Evolutionary conservation across 2,329 filamentous ascomycete genomes (phyloP).

Genomic region (Trichoderma endophyticum): DNA sequence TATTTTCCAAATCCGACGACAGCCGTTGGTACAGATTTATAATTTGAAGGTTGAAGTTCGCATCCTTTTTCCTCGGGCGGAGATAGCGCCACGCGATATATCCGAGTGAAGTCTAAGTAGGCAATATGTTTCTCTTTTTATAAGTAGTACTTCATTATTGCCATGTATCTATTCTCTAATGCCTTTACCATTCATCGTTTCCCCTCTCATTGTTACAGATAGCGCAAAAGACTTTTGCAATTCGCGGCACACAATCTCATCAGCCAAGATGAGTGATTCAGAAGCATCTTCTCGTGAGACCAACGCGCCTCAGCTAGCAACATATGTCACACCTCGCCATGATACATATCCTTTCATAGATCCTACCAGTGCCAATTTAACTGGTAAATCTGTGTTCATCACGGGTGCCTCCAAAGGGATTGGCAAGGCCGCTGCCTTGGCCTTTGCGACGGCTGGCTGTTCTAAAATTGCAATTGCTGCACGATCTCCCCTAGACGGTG

Average conservation of each 20-base stretch:
- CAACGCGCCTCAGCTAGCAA: background rate
- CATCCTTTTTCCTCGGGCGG: background rate
- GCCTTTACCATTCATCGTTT: background rate
- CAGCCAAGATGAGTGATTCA: background rate
- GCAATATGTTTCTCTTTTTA: background rate
- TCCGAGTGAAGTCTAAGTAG: background rate
- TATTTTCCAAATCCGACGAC: background rate
- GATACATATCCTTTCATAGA: constrained; percentile 54
- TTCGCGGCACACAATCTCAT: background rate
- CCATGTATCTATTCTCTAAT: background rate
- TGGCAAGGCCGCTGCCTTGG: constrained; percentile 51
- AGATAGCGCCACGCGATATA: background rate
- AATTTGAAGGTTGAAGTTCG: background rate
- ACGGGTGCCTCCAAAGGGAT: constrained; percentile 55
- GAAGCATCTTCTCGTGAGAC: background rate
- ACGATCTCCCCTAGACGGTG: constrained; percentile 43
- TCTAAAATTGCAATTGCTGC: constrained; percentile 52
- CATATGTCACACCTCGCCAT: constrained; percentile 16
- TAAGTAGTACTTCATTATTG: background rate
- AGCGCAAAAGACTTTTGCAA: background rate
- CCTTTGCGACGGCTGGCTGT: constrained; percentile 53
- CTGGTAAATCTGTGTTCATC: constrained; percentile 45
- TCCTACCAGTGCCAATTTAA: constrained; percentile 34
- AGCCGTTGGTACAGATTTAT: background rate
- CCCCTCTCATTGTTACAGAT: background rate